Evolutionary conservation across 768 basidiomycete genomes (phyloP), one percentile per base, ranked within the genome.

Genomic region (Trichaptum fuscoviolaceum): DNA sequence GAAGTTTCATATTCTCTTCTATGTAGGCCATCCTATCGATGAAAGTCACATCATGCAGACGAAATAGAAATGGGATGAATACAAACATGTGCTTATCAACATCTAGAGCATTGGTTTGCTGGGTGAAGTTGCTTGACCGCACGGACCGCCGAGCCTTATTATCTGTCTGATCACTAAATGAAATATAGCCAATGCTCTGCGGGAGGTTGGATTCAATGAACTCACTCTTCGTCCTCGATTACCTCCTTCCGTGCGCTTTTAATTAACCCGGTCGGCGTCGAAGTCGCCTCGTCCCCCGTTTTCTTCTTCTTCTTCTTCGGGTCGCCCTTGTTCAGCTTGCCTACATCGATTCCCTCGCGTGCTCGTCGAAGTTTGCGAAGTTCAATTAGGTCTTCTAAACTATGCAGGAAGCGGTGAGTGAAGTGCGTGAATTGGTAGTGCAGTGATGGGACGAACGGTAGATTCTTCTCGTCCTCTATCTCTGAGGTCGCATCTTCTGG

Each of bases 71-170:
- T 26, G 25, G 35, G 59, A 3, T 17, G 8, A 27, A 24, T 26
- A 80, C 92, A 63, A 66, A 95, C 96, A 99, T 99, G 73, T 99
- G 97, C 74, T 98, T 99, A 79, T 99, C 96, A 26, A 97, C 95
- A 74, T 98, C 96, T 24, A 98, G 83, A 0, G 88, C 87, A 74
- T 97, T 96, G 4, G 96, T 99, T 78, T 98, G 96, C 69, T 96
- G 93, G 0, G 97, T 99, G 74, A 99, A 99, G 78, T 97, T 97
- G 77, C 93, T 96, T 24, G 87, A 80, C 57, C 94, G 82, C 1
- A 96, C 89, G 6, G 89, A 85, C 63, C 87, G 82, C 67, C 92
- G 82, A 10, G 91, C 88, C 66, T 85, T 89, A 59, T 88, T 88
- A 57, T 85, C 85, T 67, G 84, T 81, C 52, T 90, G 87, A 0